Percentiles rank a stretch among this genome's conserved stretches.
Evolutionary conservation across 345 rosid species (phyloP).

Genomic region (Arabis hirsuta): DNA sequence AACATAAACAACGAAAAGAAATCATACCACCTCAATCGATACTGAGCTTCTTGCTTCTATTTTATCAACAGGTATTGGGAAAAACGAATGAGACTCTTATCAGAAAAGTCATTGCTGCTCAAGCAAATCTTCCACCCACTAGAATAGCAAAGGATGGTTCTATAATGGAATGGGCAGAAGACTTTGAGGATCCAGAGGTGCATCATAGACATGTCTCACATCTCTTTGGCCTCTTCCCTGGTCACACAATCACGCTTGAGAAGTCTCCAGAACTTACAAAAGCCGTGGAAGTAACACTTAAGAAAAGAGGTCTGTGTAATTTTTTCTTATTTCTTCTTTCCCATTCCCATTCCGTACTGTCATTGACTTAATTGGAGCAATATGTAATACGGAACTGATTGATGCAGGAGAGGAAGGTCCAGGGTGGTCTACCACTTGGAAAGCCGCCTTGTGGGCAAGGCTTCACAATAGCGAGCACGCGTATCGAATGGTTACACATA

Average conservation of each 20-base stretch:
- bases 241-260: constrained; percentile 74
- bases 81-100: constrained; percentile 59
- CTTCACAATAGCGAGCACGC: constrained; percentile 76
- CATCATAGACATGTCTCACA: constrained; percentile 90
- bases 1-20: neutral
- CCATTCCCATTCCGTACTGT: constrained; percentile 5
- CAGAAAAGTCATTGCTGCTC: constrained; percentile 60
- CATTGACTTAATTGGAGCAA: neutral
- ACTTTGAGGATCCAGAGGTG: constrained; percentile 80
- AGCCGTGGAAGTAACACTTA: constrained; percentile 73
- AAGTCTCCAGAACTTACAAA: constrained; percentile 72
- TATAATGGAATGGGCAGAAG: constrained; percentile 97
- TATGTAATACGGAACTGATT: constrained; percentile 4
- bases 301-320: constrained; percentile 68
- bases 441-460: constrained; percentile 86
- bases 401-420: constrained; percentile 91
- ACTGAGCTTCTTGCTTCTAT: constrained; percentile 30
- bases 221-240: constrained; percentile 92
- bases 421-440: constrained; percentile 96
- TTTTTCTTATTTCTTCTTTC: constrained; percentile 2
- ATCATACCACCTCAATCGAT: neutral
- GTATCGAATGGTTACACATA: constrained; percentile 71
- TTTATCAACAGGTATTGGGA: constrained; percentile 61
- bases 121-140: constrained; percentile 68
- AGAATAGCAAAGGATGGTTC: constrained; percentile 79